A percentile compares a stretch with the other conserved stretches of the same genome.
Conservation (phyloP, 345 rosid genomes). For the Durio zibethinus region DNA sequence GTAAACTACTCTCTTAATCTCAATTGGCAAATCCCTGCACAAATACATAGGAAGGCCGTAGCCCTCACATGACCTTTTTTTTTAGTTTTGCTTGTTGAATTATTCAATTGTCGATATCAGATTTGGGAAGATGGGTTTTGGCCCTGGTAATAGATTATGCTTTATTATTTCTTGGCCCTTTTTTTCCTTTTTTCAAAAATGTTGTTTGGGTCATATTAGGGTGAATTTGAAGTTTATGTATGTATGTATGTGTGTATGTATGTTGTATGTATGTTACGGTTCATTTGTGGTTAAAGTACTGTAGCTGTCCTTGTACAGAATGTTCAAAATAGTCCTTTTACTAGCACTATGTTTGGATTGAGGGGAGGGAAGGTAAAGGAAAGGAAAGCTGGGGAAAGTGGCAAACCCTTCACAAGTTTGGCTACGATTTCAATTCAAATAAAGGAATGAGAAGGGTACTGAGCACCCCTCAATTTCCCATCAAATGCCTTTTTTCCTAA, state of each 20-base stretch:
- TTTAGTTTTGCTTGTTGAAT: background rate
- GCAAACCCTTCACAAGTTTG: background rate
- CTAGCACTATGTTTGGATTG: background rate
- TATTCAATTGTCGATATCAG: background rate
- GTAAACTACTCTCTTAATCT: constrained; percentile 28
- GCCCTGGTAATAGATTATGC: background rate
- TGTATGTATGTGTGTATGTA: too few relatives aligned
- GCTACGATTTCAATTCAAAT: background rate
- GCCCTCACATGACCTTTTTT: background rate
- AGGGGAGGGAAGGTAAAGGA: background rate
- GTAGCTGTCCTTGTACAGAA: background rate
- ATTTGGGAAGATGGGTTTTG: background rate
- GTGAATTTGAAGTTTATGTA: background rate
- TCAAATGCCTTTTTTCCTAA: background rate
- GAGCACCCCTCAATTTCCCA: background rate
- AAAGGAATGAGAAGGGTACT: background rate
- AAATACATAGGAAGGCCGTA: background rate
- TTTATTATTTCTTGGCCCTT: background rate
- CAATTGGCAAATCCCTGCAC: background rate
- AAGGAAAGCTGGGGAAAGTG: background rate
- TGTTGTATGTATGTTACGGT: background rate
- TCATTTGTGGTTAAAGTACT: background rate
- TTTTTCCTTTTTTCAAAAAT: too few relatives aligned
- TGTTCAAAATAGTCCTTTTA: background rate
- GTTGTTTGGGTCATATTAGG: background rate